Percentiles rank a stretch among this genome's conserved stretches.
Conservation (phyloP, 768 basidiomycete genomes). For the Coprinopsis cinerea region DNA sequence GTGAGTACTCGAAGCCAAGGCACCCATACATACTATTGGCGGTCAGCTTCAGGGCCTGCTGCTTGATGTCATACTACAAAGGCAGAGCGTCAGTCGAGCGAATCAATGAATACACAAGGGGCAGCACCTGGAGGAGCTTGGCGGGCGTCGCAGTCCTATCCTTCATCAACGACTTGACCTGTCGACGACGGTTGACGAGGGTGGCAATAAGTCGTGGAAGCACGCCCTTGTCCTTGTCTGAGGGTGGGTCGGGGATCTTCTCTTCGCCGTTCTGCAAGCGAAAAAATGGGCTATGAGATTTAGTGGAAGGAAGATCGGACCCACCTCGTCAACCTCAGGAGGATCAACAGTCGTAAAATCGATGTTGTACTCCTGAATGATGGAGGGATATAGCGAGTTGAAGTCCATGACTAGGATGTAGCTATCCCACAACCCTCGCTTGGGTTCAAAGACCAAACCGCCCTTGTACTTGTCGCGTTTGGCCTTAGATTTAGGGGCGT, state of each 20-base stretch:
- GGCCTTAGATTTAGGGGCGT: slow-evolving; percentile 50
- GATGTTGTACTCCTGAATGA: slow-evolving; percentile 99
- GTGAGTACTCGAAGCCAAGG: slow-evolving; percentile 93
- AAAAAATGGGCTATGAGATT: slow-evolving; percentile 3
- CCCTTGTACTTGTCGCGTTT: slow-evolving; percentile 97
- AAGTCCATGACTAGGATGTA: slow-evolving; percentile 99
- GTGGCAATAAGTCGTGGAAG: slow-evolving; percentile 98
- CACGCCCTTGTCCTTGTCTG: slow-evolving; percentile 73
- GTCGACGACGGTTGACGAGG: slow-evolving; percentile 81
- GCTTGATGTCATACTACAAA: slow-evolving; percentile 88
- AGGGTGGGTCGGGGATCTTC: slow-evolving; percentile 84
- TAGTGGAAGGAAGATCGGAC: slow-evolving; percentile 10
- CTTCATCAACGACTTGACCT: slow-evolving; percentile 95
- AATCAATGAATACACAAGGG: background rate
- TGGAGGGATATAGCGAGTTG: slow-evolving; percentile 98
- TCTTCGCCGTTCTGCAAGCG: slow-evolving; percentile 54
- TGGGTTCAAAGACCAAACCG: slow-evolving; percentile 95
- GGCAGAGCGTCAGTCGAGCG: background rate
- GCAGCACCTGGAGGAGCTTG: slow-evolving; percentile 72
- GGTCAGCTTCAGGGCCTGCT: slow-evolving; percentile 93
- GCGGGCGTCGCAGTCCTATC: slow-evolving; percentile 66
- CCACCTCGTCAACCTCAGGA: slow-evolving; percentile 53
- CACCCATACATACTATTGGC: slow-evolving; percentile 99
- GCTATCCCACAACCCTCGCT: slow-evolving; percentile 93
- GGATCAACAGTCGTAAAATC: slow-evolving; percentile 95